Evolutionary conservation across 495 filamentous ascomycete genomes (phyloP), one percentile per base, ranked within the genome.

Genomic region (Lasiosphaeriaceae sp.): DNA sequence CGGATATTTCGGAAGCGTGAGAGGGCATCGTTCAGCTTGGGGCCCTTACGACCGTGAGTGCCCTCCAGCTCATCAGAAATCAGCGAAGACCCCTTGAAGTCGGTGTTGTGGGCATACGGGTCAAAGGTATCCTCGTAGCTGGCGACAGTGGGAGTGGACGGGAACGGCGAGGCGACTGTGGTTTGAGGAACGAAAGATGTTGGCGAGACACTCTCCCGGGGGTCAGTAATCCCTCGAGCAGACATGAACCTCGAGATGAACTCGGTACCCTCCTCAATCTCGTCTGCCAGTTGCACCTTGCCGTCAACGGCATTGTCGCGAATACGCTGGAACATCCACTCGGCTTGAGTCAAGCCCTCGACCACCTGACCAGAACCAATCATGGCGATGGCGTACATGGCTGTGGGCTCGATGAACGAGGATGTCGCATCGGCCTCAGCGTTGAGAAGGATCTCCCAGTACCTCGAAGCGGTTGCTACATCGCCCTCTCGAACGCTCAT

Each of bases 1-100:
- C 94, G 92, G 77, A 96, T 95, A 74, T 96, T 96, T 53, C 86
- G 86, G 70, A 97, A 90, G 63, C 89, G 86, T 23, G 75, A 80
- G 60, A 96, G 76, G 48, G 90, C 88, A 59, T 96, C 92, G 57
- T 87, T 86, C 47, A 96, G 82, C 58, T 86, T 86, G 22, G 83
- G 80, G 35, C 80, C 84, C 58, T 84, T 83, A 45, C 87, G 86
- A 55, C 82, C 80, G 61, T 84, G 83, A 56, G 78, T 82, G 55
- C 83, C 79, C 69, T 97, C 94, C 41, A 98, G 80, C 59, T 89
- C 83, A 50, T 96, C 91, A 16, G 88, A 87, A 65, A 98, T 97
- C 51, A 90, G 78, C 19, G 89, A 84, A 20, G 94, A 98, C 23
- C 90, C 92, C 62, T 89, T 90, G 77, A 93, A 90, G 72, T 98